These are phyloP conservation scores for Rhinocladiella mackenziei DNA, from an alignment of 2,329 filamentous ascomycete species.

Conservation along the genomic window DNA sequence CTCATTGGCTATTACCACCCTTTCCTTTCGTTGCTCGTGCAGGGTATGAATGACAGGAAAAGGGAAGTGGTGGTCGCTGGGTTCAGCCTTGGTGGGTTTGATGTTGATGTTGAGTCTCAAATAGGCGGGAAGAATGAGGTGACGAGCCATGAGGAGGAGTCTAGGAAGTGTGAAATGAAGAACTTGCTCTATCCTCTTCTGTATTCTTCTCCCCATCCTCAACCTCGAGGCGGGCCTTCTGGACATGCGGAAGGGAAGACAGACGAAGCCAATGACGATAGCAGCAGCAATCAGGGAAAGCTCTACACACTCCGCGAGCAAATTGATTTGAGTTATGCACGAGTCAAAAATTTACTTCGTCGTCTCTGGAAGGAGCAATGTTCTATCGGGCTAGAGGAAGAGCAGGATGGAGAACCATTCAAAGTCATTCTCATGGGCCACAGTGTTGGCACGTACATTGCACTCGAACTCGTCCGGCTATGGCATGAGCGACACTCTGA, in stretches of 20 bases:
- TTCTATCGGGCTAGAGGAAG: background rate
- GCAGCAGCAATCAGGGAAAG: background rate
- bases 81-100: slow-evolving; percentile 26
- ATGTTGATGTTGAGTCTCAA: slow-evolving; percentile 6
- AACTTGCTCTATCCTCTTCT: slow-evolving; percentile 11
- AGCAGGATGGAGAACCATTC: slow-evolving; percentile 8
- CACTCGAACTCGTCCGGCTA: slow-evolving; percentile 62
- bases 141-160: background rate
- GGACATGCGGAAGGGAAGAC: background rate
- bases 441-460: slow-evolving; percentile 69
- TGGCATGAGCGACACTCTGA: slow-evolving; percentile 40
- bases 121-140: background rate
- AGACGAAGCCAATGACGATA: background rate
- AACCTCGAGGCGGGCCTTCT: background rate
- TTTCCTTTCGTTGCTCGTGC: slow-evolving; percentile 40
- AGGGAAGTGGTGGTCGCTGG: slow-evolving; percentile 16
- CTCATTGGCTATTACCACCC: slow-evolving; percentile 48
- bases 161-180: slow-evolving; percentile 1
- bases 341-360: slow-evolving; percentile 40
- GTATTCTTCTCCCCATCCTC: too few relatives aligned
- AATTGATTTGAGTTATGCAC: slow-evolving; percentile 46
- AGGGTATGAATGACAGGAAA: slow-evolving; percentile 2
- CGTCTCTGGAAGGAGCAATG: slow-evolving; percentile 17
- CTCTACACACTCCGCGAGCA: slow-evolving; percentile 38
- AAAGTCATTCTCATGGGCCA: slow-evolving; percentile 66